Conservation (phyloP, 345 rosid species). For the Hypericum perforatum region DNA sequence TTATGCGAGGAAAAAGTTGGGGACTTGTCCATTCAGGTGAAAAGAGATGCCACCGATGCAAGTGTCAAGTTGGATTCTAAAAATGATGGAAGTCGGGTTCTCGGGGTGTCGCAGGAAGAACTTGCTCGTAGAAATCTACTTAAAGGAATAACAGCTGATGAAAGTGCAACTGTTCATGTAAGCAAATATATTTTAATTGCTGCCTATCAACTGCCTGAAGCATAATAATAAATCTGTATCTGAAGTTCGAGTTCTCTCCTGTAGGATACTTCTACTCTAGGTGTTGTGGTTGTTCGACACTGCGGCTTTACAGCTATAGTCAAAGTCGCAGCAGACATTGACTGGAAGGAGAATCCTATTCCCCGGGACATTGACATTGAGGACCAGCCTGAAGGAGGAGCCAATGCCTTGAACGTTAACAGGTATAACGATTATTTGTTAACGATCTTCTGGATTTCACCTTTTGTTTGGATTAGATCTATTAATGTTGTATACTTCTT, state of each 20-base stretch:
- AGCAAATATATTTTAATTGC: slow-evolving; percentile 16
- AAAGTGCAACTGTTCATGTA: slow-evolving; percentile 29
- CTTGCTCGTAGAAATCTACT: slow-evolving; percentile 25
- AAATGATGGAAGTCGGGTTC: slow-evolving; percentile 24
- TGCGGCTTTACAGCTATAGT: slow-evolving; percentile 26
- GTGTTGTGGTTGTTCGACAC: slow-evolving; percentile 26
- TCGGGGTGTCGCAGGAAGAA: slow-evolving; percentile 23
- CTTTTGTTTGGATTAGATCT: too few relatives aligned
- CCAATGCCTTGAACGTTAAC: slow-evolving; percentile 25
- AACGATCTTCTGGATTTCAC: too few relatives aligned
- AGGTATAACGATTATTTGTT: slow-evolving; percentile 9
- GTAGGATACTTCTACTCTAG: slow-evolving; percentile 27
- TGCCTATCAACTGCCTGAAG: slow-evolving; percentile 14
- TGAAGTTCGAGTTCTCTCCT: slow-evolving; percentile 23
- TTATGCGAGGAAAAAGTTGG: slow-evolving; percentile 18
- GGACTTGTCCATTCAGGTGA: slow-evolving; percentile 16
- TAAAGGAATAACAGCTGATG: slow-evolving; percentile 29
- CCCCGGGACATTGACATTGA: slow-evolving; percentile 20
- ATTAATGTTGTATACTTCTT: too few relatives aligned
- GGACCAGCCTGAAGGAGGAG: slow-evolving; percentile 29
- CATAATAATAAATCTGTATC: slow-evolving; percentile 17
- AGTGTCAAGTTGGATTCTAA: slow-evolving; percentile 21
- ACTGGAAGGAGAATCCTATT: slow-evolving; percentile 21
- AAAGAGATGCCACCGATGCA: slow-evolving; percentile 21
- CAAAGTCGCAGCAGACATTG: slow-evolving; percentile 19